Base-by-base conservation (phyloP, 495 filamentous ascomycete genomes). In the Penicillium atrosanguineum region DNA sequence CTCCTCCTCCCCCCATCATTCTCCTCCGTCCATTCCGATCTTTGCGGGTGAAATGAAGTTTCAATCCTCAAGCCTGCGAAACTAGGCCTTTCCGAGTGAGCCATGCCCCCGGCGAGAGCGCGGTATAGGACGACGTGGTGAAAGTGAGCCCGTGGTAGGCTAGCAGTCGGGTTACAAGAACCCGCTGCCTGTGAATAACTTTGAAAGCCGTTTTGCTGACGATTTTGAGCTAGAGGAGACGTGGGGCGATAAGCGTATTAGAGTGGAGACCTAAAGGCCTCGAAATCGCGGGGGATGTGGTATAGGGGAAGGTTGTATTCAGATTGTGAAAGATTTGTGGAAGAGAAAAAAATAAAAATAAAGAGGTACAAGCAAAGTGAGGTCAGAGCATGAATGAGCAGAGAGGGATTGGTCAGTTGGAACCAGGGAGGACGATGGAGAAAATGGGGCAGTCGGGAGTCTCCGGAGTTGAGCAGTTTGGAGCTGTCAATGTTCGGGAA, bases 61-160 rank as follows among this genome's bases (percentile, higher is more conserved):
- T 76, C 72, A 61, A 78, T 67, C 57, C 63, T 73, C 66, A 78
- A 67, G 44, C 68, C 69, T 55, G 65, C 64, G 55, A 73, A 57
- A 46, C 59, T 62, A 55, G 62, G 63, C 50, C 69, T 71, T 65
- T 69, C 70, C 47, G 58, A 55, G 41, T 73, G 62, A 46, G 73
- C 75, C 73, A 76, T 78, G 66, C 69, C 67, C 67, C 58, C 57
- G 40, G 21, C 29, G 59, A 68, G 65, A 62, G 64, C 52, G 54
- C 40, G 44, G 46, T 41, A 7, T 31, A 41, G 37, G 45, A 44
- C 55, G 52, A 48, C 36, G 45, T 64, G 41, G 42, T 55, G 51
- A 19, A 41, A 48, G 45, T 41, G 46, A 51, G 53, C 58, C 56
- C 26, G 42, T 46, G 9, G 39, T 16, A 59, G 62, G 61, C 61